Base-by-base conservation (phyloP, 192 early-diverging fungal species). In the Coemansia sp. region DNA sequence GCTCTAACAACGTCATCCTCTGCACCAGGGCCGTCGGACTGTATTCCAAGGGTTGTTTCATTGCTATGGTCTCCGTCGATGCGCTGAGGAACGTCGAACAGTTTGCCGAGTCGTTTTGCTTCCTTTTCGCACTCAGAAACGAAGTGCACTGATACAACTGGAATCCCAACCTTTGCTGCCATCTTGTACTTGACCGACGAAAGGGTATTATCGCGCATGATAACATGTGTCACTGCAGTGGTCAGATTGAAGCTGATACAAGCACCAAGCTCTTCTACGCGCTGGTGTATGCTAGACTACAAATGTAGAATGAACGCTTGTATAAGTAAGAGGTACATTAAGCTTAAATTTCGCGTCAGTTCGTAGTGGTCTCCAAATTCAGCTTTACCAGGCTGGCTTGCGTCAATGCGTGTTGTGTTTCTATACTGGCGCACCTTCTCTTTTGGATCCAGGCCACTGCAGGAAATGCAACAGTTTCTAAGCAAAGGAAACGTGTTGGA, bases 81-180 rank as follows among this genome's bases (percentile, higher is more conserved):
- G 23, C 20, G 5, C 8, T 20, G 47, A 20, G 47, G 27, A n/a
- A 14, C 23, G 36, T 15, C 17, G 37, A 3, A 9, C 1, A 45
- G 19, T 19, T 17, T 61, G n/a, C 38, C 50, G 2, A 38, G 62
- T 6, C 52, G 53, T 15, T 42, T 65, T 0, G 73, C 67, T 27
- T 73, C 69, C 19, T 23, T 19, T 14, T 82, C 79, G 48, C 79
- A 82, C 41, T 72, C 67, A 47, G 28, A 40, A 36, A 82, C 45
- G 55, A 82, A 82, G 31, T 63, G 57, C 7, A 70, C 38, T n/a
- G 74, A 61, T 40, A 82, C 68, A 6, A 70, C 64, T 0, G 79
- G 74, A 15, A 82, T 72, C 2, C 74, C 74, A 0, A 67, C 62
- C 40, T 66, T 70, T 5, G 70, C 68, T 19, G 79, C 61, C 9